Conservation (phyloP, 768 basidiomycete genomes). For the Saitozyma sp. region DNA sequence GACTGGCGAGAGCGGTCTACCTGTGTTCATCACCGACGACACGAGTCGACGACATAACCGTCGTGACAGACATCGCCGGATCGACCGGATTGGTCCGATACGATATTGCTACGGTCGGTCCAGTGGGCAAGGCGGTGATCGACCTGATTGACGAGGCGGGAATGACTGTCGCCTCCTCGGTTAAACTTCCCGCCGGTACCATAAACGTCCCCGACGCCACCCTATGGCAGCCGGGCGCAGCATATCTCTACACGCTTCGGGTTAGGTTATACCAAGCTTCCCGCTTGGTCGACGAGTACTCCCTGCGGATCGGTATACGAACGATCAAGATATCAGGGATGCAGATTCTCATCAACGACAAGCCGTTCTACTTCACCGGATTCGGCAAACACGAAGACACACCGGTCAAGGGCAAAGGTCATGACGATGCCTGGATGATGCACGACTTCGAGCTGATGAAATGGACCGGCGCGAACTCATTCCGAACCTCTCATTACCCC, state of each 20-base stretch:
- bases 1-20: slow-evolving; percentile 29
- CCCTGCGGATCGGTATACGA: slow-evolving; percentile 30
- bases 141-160: slow-evolving; percentile 21
- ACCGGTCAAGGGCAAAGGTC: slow-evolving; percentile 35
- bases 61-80: slow-evolving; percentile 23
- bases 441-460: slow-evolving; percentile 38
- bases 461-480: slow-evolving; percentile 35
- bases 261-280: slow-evolving; percentile 2
- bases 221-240: slow-evolving; percentile 31
- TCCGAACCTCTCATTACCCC: slow-evolving; percentile 42
- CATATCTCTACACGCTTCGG: slow-evolving; percentile 30
- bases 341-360: slow-evolving; percentile 34
- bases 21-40: slow-evolving; percentile 18
- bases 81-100: slow-evolving; percentile 15
- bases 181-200: slow-evolving; percentile 2
- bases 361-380: slow-evolving; percentile 36
- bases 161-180: slow-evolving; percentile 8
- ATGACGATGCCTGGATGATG: slow-evolving; percentile 39
- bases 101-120: slow-evolving; percentile 12
- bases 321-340: slow-evolving; percentile 20
- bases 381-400: slow-evolving; percentile 35
- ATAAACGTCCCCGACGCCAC: slow-evolving; percentile 23
- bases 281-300: slow-evolving; percentile 27
- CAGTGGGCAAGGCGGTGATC: slow-evolving; percentile 3
- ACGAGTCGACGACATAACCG: slow-evolving; percentile 28